Evolutionary conservation across 495 filamentous ascomycete genomes (phyloP), one percentile per base, ranked within the genome.

Genomic region (Hypoxylon fuscum): DNA sequence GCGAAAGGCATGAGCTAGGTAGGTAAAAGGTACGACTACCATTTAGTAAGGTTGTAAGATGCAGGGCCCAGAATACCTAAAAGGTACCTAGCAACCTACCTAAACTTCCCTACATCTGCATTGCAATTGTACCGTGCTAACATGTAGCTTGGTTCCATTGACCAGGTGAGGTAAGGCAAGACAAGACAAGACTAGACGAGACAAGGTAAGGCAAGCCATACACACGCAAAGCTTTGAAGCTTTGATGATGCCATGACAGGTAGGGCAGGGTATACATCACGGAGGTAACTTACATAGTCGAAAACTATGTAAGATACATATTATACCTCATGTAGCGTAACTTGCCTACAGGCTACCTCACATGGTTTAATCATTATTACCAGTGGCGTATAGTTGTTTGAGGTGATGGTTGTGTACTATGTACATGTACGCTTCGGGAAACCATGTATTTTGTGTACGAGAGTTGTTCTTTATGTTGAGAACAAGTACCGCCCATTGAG

Each of bases 41-140:
- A 29, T 48, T 66, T 53, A 57, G 51, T 60, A 61, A 61, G 63
- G 63, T 66, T 66, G 63, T 66, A 52, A 66, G 63, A 61, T 61
- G 63, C 63, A 66, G 63, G 56, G 47, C 57, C 57, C 56, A 55
- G 42, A 37, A 47, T 57, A 66, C 62, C 55, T 65, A 56, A 21
- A 51, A 55, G 59, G 59, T 62, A 68, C 62, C 55, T 56, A 18
- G 29, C 25, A 23, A 58, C 46, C 14, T 51, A 51, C 55, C 25
- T 32, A 17, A 54, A 17, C 7, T 8, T 42, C 8, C 31, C 12
- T 55, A 20, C 22, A 14, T 38, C n/a, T 15, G 12, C n/a, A n/a
- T n/a, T 38, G 11, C 12, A 14, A n/a, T n/a, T n/a, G n/a, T 38
- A 38, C 35, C 35, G 35, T 10, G 11, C 35, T 12, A 34, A 11